phyloP scores from a whole-genome alignment of 2,329 filamentous ascomycete species.

The Monosporascus ibericus region DNA sequence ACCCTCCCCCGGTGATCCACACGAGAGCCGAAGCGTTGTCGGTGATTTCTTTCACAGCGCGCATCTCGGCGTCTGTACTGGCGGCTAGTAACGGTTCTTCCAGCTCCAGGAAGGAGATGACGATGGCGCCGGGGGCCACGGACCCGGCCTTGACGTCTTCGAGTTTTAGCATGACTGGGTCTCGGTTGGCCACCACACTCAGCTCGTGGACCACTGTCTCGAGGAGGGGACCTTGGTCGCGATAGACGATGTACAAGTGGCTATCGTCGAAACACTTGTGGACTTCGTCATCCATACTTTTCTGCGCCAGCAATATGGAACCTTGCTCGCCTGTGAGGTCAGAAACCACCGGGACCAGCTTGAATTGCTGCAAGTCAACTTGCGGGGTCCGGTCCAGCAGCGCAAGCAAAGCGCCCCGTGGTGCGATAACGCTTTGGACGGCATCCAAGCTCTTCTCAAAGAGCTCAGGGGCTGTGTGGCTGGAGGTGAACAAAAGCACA shows the following conservation, averaged over 20 bases:
- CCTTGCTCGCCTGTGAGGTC: neutral
- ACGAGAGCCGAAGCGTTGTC: conserved; percentile 4
- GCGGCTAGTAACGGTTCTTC: conserved; percentile 3
- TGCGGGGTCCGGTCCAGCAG: neutral
- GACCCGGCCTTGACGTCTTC: conserved; percentile 2
- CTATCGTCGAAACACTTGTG: neutral
- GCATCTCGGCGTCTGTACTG: conserved; percentile 7
- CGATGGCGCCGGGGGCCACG: neutral
- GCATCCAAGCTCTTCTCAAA: neutral
- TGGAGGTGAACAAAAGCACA: neutral
- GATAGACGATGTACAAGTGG: neutral
- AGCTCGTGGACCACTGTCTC: conserved; percentile 1
- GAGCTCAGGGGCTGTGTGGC: neutral
- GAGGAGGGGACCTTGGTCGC: neutral
- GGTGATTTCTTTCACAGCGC: conserved; percentile 8
- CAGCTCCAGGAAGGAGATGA: conserved; percentile 7
- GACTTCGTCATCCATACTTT: neutral
- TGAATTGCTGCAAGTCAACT: neutral
- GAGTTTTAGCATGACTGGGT: neutral
- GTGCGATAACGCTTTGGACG: neutral
- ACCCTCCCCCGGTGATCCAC: conserved; percentile 8
- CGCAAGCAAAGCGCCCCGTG: neutral
- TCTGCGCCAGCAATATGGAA: neutral
- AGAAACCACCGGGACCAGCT: neutral
- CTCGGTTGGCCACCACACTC: neutral